Evolutionary conservation across 371 early-diverging fungal species (phyloP).

Genomic region (Chytridiales sp.): DNA sequence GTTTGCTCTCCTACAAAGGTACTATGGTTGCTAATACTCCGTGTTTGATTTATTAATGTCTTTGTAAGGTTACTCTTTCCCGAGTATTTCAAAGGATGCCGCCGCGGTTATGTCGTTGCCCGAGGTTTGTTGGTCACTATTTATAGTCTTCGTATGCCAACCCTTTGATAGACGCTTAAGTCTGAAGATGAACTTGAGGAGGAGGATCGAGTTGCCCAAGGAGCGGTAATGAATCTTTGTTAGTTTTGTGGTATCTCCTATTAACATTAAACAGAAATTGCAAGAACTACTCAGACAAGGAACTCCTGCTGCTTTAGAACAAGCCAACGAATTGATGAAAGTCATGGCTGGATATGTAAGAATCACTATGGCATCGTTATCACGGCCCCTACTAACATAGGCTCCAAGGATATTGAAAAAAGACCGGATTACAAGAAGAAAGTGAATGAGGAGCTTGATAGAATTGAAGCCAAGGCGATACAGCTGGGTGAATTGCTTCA

Average conservation of each 20-base stretch:
- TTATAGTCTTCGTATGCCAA: background rate
- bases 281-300: slow-evolving; percentile 94
- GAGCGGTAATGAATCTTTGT: slow-evolving; percentile 59
- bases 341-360: slow-evolving; percentile 90
- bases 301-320: slow-evolving; percentile 85
- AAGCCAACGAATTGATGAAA: slow-evolving; percentile 96
- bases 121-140: slow-evolving; percentile 9
- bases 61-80: slow-evolving; percentile 78
- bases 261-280: slow-evolving; percentile 66
- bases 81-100: slow-evolving; percentile 57
- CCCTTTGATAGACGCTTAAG: slow-evolving; percentile 45
- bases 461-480: slow-evolving; percentile 75
- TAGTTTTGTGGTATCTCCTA: background rate
- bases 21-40: background rate
- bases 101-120: slow-evolving; percentile 34
- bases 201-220: slow-evolving; percentile 84
- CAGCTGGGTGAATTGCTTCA: slow-evolving; percentile 74
- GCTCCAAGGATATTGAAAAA: slow-evolving; percentile 65
- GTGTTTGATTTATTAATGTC: background rate
- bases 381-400: background rate
- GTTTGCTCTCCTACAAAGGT: slow-evolving; percentile 75
- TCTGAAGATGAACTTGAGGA: slow-evolving; percentile 91
- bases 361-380: no score
- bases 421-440: slow-evolving; percentile 80
- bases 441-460: slow-evolving; percentile 76